These are phyloP conservation scores for Penicillium verhagenii DNA, from an alignment of 495 filamentous ascomycete genomes.

Conservation along the genomic window DNA sequence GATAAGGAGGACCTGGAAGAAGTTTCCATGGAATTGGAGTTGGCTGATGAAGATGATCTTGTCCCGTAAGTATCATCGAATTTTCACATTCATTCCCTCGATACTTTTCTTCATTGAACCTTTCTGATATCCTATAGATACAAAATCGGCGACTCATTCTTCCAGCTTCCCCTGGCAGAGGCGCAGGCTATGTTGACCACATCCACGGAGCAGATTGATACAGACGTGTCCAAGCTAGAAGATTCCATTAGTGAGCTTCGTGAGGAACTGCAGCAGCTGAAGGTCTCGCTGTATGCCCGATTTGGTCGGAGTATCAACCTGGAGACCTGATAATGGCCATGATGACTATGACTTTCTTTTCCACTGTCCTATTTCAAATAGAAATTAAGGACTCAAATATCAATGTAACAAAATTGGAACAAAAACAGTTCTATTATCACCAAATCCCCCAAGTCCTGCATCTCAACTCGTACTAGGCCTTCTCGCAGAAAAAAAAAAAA, in stretches of 20 bases:
- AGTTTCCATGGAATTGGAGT: conserved; percentile 83
- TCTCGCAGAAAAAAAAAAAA: too few relatives aligned
- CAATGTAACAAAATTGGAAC: neutral
- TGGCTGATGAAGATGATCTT: conserved; percentile 91
- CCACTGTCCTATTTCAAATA: neutral
- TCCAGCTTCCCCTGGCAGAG: conserved; percentile 77
- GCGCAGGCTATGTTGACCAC: conserved; percentile 78
- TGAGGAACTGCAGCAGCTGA: conserved; percentile 85
- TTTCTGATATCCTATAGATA: conserved; percentile 58
- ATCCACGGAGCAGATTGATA: conserved; percentile 68
- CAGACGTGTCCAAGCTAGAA: conserved; percentile 73
- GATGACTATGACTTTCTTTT: conserved; percentile 5
- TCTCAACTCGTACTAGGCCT: too few relatives aligned
- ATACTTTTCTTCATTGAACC: neutral
- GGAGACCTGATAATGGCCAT: conserved; percentile 63
- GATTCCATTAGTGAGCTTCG: conserved; percentile 68
- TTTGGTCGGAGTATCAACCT: conserved; percentile 96
- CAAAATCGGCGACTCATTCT: conserved; percentile 94
- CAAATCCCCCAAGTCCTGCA: too few relatives aligned
- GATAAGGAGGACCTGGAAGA: conserved; percentile 98
- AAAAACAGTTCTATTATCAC: neutral
- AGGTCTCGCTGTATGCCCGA: conserved; percentile 87
- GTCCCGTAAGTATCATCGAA: conserved; percentile 75
- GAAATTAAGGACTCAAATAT: neutral
- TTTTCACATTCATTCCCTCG: too few relatives aligned